Percentiles rank a stretch among this genome's conserved stretches.
Conservation (phyloP, 2,329 filamentous ascomycete species). For the Penicillium sp. region DNA sequence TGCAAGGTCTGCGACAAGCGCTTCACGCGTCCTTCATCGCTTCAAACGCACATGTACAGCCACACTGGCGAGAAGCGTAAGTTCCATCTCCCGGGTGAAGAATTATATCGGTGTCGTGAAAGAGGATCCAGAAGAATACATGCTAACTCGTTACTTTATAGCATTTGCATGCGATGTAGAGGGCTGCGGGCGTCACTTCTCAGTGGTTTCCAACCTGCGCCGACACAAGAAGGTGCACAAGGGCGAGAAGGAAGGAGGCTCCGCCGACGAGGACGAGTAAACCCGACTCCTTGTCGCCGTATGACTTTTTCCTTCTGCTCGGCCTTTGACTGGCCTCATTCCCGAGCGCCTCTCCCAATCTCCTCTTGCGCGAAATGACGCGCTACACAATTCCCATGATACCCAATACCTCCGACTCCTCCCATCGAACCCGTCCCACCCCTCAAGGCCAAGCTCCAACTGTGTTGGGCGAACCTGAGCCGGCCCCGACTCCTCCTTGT, state of each 20-base stretch:
- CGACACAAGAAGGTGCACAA: slow-evolving; percentile 97
- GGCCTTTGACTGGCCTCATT: slow-evolving; percentile 9
- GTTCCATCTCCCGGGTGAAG: slow-evolving; percentile 44
- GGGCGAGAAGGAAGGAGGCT: slow-evolving; percentile 52
- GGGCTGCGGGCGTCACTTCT: slow-evolving; percentile 93
- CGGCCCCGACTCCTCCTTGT: slow-evolving; percentile 26
- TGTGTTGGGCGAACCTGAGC: slow-evolving; percentile 12
- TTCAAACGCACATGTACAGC: slow-evolving; percentile 98
- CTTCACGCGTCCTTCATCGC: slow-evolving; percentile 88
- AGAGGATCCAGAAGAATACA: neutral
- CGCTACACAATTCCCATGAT: neutral
- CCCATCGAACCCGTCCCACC: slow-evolving; percentile 1
- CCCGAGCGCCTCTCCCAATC: slow-evolving; percentile 10
- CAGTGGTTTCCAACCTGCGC: slow-evolving; percentile 92
- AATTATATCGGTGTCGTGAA: neutral
- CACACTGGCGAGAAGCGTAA: slow-evolving; percentile 97
- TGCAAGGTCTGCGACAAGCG: slow-evolving; percentile 99
- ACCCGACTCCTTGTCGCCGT: slow-evolving; percentile 4
- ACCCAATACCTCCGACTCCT: slow-evolving; percentile 2
- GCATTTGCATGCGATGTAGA: slow-evolving; percentile 94
- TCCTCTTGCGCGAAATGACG: slow-evolving; percentile 5
- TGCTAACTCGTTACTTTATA: slow-evolving; percentile 44
- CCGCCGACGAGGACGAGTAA: slow-evolving; percentile 47
- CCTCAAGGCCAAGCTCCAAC: slow-evolving; percentile 15
- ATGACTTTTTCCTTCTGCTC: slow-evolving; percentile 16